Evolutionary conservation across 352 stramenopile species (phyloP).

Genomic region (Phytopythium boreale): DNA sequence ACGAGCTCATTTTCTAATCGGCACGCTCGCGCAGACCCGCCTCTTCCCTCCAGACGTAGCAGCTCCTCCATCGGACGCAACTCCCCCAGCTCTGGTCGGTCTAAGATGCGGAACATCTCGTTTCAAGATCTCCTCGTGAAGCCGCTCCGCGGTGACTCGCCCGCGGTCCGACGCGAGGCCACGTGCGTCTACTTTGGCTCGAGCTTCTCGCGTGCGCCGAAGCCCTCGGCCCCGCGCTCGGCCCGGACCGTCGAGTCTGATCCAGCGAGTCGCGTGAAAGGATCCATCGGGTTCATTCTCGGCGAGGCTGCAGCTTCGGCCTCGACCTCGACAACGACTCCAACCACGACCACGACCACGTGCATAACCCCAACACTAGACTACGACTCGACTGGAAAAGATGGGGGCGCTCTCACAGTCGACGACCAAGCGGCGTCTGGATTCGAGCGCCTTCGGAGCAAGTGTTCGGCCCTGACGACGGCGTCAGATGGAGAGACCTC

Average conservation of each 20-base stretch:
- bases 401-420: not conserved
- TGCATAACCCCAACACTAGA: not conserved
- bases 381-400: too few relatives aligned
- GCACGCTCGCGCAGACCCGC: not conserved
- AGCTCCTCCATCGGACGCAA: too few relatives aligned
- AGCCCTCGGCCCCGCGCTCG: not conserved
- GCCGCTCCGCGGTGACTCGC: slow-evolving; percentile 1
- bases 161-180: slow-evolving; percentile 9
- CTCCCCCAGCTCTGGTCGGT: too few relatives aligned
- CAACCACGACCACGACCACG: not conserved
- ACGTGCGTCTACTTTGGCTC: not conserved
- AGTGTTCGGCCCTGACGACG: not conserved
- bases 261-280: too few relatives aligned
- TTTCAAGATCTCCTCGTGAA: slow-evolving; percentile 29
- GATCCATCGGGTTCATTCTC: slow-evolving; percentile 31
- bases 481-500: not conserved
- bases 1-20: slow-evolving; percentile 3
- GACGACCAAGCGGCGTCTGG: not conserved
- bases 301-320: slow-evolving; percentile 5
- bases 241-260: not conserved
- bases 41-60: not conserved
- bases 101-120: slow-evolving; percentile 26
- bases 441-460: not conserved
- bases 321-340: not conserved
- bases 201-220: not conserved